These are phyloP conservation scores for Globisporangium cederbergense DNA, from an alignment of 352 stramenopile genomes.

Conservation along the genomic window DNA sequence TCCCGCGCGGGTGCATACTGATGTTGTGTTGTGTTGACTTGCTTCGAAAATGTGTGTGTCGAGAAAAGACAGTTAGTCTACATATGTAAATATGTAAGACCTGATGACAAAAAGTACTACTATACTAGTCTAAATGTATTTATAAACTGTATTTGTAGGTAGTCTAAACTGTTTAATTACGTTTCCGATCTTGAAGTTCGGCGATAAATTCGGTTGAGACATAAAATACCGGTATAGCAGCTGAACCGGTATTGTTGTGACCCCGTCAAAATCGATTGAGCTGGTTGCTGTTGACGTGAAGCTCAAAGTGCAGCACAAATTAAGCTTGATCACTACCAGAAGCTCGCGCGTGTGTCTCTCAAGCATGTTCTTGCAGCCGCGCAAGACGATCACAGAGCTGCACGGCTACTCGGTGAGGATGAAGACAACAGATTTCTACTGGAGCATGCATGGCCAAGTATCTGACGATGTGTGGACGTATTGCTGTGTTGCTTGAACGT, in stretches of 20 bases:
- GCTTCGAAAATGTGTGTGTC: not conserved
- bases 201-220: slow-evolving; percentile 2
- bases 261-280: slow-evolving; percentile 6
- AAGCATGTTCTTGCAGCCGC: slow-evolving; percentile 69
- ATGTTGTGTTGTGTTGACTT: not conserved
- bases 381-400: slow-evolving; percentile 54
- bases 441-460: not conserved
- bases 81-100: not conserved
- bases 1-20: slow-evolving; percentile 4
- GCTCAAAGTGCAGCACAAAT: not conserved
- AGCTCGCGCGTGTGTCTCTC: not conserved
- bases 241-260: not conserved
- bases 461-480: not conserved
- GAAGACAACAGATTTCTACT: not conserved
- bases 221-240: not conserved
- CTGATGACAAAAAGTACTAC: too few species aligned
- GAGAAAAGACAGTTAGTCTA: not conserved
- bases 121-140: too few species aligned
- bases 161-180: not conserved
- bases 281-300: slow-evolving; percentile 10
- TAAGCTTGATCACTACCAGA: too few species aligned
- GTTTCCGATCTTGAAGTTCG: slow-evolving; percentile 3
- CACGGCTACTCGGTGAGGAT: slow-evolving; percentile 58
- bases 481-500: slow-evolving; percentile 4
- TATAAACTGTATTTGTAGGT: too few species aligned